These are phyloP conservation scores for Salvia splendens DNA, from an alignment of 257 asterid genomes.

Conservation along the genomic window DNA sequence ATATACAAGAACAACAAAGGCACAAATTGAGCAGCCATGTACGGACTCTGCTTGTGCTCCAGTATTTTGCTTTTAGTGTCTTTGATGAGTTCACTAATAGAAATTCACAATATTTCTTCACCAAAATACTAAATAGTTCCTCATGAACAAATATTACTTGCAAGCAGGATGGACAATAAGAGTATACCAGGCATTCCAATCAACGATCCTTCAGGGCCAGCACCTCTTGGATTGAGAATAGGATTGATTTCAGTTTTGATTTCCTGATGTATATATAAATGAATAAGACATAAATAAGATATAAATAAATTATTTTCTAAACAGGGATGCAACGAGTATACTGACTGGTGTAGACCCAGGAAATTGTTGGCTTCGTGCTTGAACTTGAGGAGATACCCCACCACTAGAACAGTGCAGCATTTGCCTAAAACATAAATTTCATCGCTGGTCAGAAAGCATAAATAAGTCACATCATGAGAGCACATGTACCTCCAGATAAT, in stretches of 20 bases:
- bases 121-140: background rate
- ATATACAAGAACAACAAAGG: conserved; percentile 23
- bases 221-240: conserved; percentile 71
- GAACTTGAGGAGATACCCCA: conserved; percentile 91
- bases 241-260: conserved; percentile 90
- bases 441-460: conserved; percentile 13
- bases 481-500: no score
- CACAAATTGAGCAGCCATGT: background rate
- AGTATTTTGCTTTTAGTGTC: conserved; percentile 15
- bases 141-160: conserved; percentile 17
- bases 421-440: conserved; percentile 55
- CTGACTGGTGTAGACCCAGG: conserved; percentile 89
- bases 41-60: conserved; percentile 1
- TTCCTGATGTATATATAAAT: conserved; percentile 52
- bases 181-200: conserved; percentile 83
- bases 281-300: conserved; percentile 9
- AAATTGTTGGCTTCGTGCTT: conserved; percentile 85
- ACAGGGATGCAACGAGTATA: conserved; percentile 31
- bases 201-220: conserved; percentile 86
- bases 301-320: background rate
- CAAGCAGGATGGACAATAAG: background rate
- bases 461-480: background rate
- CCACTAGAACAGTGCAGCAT: conserved; percentile 78
- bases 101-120: conserved; percentile 20
- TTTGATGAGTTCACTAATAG: background rate